Evolutionary conservation across 1,284 basidiomycete species (phyloP).

Genomic region (Malassezia cuniculi): DNA sequence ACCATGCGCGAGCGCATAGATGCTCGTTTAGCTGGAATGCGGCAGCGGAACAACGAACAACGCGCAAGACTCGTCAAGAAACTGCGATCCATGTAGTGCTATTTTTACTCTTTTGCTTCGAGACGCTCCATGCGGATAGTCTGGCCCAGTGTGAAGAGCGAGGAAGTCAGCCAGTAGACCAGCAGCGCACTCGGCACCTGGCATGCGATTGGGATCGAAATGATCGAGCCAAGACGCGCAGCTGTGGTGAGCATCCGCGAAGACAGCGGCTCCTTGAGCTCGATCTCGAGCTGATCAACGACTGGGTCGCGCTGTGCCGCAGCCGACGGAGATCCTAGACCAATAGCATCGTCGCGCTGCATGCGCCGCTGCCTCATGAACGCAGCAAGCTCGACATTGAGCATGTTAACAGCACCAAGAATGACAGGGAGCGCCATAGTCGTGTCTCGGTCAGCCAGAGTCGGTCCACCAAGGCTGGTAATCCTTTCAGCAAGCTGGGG

Average conservation of each 20-base stretch:
- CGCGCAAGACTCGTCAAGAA: constrained; percentile 7
- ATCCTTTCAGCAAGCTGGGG: constrained; percentile 20
- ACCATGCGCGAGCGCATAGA: constrained; percentile 13
- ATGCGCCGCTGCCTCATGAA: constrained; percentile 21
- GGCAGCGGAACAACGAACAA: constrained; percentile 5
- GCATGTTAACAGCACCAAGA: constrained; percentile 31
- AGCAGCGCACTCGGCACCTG: constrained; percentile 58
- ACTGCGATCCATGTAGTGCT: constrained; percentile 1
- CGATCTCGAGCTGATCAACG: neutral
- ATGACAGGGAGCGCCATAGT: constrained; percentile 33
- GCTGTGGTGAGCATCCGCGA: constrained; percentile 53
- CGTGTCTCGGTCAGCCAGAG: constrained; percentile 27
- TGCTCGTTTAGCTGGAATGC: constrained; percentile 3
- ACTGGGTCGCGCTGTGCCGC: constrained; percentile 6
- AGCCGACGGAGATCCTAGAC: constrained; percentile 10
- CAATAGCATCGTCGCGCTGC: constrained; percentile 10
- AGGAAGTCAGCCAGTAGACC: constrained; percentile 72
- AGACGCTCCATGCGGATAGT: constrained; percentile 54
- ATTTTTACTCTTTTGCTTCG: neutral
- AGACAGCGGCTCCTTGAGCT: constrained; percentile 21
- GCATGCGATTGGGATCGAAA: constrained; percentile 62
- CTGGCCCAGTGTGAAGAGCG: constrained; percentile 63
- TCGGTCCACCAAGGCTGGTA: constrained; percentile 30
- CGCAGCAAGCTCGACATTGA: constrained; percentile 32
- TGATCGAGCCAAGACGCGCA: constrained; percentile 56